Conservation (phyloP, 202 grass and related monocot genomes). For the Eragrostis tef region DNA sequence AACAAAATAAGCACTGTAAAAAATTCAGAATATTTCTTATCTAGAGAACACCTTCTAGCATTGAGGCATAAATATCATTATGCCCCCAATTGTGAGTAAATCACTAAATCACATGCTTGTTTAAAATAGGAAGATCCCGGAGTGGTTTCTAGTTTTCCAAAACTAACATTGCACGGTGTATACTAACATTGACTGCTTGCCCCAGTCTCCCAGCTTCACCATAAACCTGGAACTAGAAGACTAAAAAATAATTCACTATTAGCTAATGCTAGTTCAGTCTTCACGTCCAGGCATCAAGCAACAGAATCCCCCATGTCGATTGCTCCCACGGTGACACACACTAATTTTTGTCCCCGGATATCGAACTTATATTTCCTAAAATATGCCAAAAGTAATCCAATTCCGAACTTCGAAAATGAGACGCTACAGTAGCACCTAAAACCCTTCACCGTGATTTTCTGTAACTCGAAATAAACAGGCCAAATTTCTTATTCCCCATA, state of each 20-base stretch:
- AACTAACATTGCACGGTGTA: background rate
- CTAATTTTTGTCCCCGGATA: background rate
- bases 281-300: background rate
- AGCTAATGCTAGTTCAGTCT: background rate
- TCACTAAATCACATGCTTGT: background rate
- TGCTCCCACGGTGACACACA: background rate
- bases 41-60: background rate
- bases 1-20: background rate
- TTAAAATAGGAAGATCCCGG: slow-evolving; percentile 16
- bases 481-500: background rate
- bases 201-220: too few relatives aligned
- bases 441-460: background rate
- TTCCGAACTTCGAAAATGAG: slow-evolving; percentile 8
- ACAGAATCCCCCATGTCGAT: background rate
- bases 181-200: too few relatives aligned
- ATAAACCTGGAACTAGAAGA: background rate
- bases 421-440: background rate
- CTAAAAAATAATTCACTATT: slow-evolving; percentile 1
- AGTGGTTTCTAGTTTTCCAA: background rate
- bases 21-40: background rate
- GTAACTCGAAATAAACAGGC: slow-evolving; percentile 14
- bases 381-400: background rate
- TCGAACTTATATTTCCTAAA: background rate
- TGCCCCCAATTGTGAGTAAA: background rate
- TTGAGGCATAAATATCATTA: slow-evolving; percentile 11